A percentile compares a stretch with the other conserved stretches of the same genome.
These are phyloP conservation scores for Saksenaea oblongispora DNA, from an alignment of 371 early-diverging fungal genomes.

Conservation along the genomic window DNA sequence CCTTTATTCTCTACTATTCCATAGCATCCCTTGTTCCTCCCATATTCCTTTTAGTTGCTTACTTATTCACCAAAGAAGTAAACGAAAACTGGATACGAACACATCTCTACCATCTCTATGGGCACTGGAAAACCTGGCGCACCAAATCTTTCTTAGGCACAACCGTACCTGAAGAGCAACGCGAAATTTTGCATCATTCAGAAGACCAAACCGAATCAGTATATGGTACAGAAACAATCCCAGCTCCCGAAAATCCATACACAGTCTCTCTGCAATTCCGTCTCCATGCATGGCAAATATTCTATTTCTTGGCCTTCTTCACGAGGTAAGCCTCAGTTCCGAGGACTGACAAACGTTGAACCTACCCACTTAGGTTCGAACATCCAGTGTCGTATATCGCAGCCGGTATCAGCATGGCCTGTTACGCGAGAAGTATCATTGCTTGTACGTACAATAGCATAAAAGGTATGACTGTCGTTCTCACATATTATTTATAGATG, in stretches of 20 bases:
- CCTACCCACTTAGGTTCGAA: conserved; percentile 54
- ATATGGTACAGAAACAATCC: conserved; percentile 19
- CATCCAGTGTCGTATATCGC: conserved; percentile 70
- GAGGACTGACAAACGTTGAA: too few species aligned
- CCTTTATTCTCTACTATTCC: conserved; percentile 59
- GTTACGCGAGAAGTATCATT: conserved; percentile 74
- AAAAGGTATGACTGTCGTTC: too few species aligned
- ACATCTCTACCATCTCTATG: background rate
- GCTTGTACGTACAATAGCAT: conserved; percentile 35
- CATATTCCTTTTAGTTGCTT: conserved; percentile 41
- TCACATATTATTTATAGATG: conserved; percentile 23
- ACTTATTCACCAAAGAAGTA: conserved; percentile 45
- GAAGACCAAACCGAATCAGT: too few species aligned
- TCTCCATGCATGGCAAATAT: conserved; percentile 87
- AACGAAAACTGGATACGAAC: conserved; percentile 37
- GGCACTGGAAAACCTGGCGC: too few species aligned
- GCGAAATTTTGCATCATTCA: too few species aligned
- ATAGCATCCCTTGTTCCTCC: conserved; percentile 55
- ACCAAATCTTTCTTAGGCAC: too few species aligned
- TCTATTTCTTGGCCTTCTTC: conserved; percentile 80
- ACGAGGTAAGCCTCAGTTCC: too few species aligned
- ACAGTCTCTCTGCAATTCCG: conserved; percentile 46
- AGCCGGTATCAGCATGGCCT: conserved; percentile 76
- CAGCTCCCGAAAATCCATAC: conserved; percentile 23
- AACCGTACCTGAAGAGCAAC: too few species aligned